These are phyloP conservation scores for Candida vaughaniae DNA, from an alignment of 805 yeast species.

Conservation along the genomic window DNA sequence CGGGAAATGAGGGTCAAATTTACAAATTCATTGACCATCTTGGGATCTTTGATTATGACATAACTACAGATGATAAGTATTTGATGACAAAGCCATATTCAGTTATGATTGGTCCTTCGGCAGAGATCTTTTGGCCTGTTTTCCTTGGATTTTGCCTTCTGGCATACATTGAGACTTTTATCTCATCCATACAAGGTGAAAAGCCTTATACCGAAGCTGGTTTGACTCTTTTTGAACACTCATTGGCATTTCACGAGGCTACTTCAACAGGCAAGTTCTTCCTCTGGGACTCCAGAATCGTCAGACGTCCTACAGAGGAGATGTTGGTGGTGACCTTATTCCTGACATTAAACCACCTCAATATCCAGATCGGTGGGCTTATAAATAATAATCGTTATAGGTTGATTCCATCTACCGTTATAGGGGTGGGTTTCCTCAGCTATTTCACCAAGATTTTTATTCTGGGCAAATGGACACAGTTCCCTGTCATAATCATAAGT, in stretches of 20 bases:
- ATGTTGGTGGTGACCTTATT: conserved; percentile 51
- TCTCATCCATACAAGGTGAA: conserved; percentile 53
- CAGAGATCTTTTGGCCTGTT: conserved; percentile 55
- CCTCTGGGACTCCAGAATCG: conserved; percentile 19
- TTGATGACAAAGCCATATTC: conserved; percentile 29
- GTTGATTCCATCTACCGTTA: conserved; percentile 58
- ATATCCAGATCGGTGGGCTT: conserved; percentile 63
- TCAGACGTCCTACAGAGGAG: conserved; percentile 50
- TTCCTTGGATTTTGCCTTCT: conserved; percentile 59
- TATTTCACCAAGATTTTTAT: conserved; percentile 40
- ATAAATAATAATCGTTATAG: conserved; percentile 52
- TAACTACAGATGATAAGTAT: conserved; percentile 19
- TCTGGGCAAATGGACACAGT: conserved; percentile 40
- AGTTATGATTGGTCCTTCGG: conserved; percentile 48
- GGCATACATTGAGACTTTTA: conserved; percentile 65
- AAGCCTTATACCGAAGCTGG: conserved; percentile 65
- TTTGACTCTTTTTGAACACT: conserved; percentile 70
- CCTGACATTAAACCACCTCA: conserved; percentile 57
- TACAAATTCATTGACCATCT: conserved; percentile 13
- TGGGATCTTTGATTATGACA: conserved; percentile 24
- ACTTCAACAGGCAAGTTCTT: conserved; percentile 37
- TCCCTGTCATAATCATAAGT: conserved; percentile 56
- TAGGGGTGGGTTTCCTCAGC: conserved; percentile 53
- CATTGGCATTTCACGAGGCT: conserved; percentile 73
- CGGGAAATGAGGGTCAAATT: conserved; percentile 11